Evolutionary conservation across 108 stramenopile genomes (phyloP).

Genomic region (Conticribra weissflogii): DNA sequence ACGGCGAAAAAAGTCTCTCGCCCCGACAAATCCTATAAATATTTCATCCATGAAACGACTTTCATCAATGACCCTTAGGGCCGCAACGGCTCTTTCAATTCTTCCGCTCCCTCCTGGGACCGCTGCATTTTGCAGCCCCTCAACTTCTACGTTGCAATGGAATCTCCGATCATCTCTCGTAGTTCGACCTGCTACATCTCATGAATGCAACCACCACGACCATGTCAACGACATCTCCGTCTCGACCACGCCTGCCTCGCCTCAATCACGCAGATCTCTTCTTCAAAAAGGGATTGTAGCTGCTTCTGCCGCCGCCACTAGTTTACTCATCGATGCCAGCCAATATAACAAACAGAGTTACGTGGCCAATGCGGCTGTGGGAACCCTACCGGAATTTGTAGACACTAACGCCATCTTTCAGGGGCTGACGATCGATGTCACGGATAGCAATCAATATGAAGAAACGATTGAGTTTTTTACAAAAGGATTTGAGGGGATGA

Average conservation of each 20-base stretch:
- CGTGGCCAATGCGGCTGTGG: slow-evolving; percentile 58
- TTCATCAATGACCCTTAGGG: too few species aligned
- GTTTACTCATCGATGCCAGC: too few species aligned
- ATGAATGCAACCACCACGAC: neutral
- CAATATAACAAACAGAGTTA: neutral
- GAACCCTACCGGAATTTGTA: slow-evolving; percentile 64
- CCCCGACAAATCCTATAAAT: too few species aligned
- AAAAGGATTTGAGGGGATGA: slow-evolving; percentile 62
- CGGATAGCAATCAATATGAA: slow-evolving; percentile 67
- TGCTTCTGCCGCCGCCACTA: neutral
- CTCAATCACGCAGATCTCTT: neutral
- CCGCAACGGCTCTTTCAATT: too few species aligned
- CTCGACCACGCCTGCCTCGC: neutral
- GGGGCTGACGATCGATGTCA: slow-evolving; percentile 69
- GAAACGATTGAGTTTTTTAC: slow-evolving; percentile 70
- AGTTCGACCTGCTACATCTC: too few species aligned
- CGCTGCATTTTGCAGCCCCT: too few species aligned
- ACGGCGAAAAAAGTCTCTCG: too few species aligned
- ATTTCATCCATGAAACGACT: too few species aligned
- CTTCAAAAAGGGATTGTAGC: neutral
- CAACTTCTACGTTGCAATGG: too few species aligned
- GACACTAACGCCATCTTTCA: slow-evolving; percentile 75
- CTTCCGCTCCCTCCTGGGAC: too few species aligned
- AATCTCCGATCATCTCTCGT: too few species aligned
- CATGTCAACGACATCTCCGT: neutral